Conservation (phyloP, 371 early-diverging fungal species). For the Mortierella sp. region DNA sequence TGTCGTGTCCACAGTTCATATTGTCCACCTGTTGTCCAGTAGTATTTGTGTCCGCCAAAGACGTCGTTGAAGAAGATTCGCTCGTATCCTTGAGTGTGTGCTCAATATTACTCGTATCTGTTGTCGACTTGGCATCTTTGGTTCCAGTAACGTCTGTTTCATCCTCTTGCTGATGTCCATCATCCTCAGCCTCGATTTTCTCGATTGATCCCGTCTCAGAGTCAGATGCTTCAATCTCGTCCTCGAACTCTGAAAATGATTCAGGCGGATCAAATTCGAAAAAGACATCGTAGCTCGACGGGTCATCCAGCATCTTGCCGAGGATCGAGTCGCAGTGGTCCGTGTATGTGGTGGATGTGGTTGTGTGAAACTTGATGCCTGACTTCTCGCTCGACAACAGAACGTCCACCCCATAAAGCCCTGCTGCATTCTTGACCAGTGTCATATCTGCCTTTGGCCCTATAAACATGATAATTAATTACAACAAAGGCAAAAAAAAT, state of each 20-base stretch:
- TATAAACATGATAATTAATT: background rate
- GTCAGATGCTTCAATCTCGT: background rate
- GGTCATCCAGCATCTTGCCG: slow-evolving; percentile 30
- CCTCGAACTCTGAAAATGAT: background rate
- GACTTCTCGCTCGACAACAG: background rate
- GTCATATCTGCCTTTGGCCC: background rate
- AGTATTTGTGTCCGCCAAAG: background rate
- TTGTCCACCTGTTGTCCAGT: background rate
- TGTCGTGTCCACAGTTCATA: background rate
- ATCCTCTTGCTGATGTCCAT: background rate
- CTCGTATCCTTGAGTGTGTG: background rate
- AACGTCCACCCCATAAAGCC: background rate
- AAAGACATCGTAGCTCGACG: slow-evolving; percentile 28
- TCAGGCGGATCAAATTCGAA: slow-evolving; percentile 28
- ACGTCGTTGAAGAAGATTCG: background rate
- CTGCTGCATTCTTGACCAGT: background rate
- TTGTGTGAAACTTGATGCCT: background rate
- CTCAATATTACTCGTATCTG: background rate
- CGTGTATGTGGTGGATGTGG: slow-evolving; percentile 1
- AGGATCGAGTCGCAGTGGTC: slow-evolving; percentile 32
- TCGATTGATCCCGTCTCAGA: background rate
- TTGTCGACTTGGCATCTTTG: no score
- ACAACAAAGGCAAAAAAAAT: background rate
- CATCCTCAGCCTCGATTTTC: background rate
- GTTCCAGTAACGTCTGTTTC: background rate